Conservation (phyloP, 108 stramenopile genomes). For the Chaetoceros muelleri region DNA sequence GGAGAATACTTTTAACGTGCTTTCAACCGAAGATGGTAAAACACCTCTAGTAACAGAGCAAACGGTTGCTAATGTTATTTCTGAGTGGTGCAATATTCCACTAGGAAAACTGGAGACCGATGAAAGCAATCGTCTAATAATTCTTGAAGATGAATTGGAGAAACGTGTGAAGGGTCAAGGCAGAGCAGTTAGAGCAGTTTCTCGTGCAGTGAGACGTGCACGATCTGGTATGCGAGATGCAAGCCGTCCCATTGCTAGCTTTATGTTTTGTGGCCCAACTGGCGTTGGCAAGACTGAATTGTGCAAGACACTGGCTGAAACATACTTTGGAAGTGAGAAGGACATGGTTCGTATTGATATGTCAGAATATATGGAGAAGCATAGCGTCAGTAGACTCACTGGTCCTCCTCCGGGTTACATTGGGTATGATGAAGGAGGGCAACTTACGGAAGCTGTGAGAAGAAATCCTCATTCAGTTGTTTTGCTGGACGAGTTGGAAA, state of each 20-base stretch:
- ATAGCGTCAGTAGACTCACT: conserved; percentile 76
- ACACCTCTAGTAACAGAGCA: conserved; percentile 55
- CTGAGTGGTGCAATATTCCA: conserved; percentile 59
- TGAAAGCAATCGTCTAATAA: conserved; percentile 73
- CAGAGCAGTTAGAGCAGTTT: conserved; percentile 68
- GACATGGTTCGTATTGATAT: conserved; percentile 91
- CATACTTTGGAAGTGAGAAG: conserved; percentile 80
- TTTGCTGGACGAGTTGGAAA: conserved; percentile 94
- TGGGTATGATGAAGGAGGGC: conserved; percentile 93
- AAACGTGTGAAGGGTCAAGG: conserved; percentile 82
- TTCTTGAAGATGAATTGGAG: conserved; percentile 55
- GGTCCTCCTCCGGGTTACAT: conserved; percentile 92
- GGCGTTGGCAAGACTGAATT: conserved; percentile 86
- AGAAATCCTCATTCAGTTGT: conserved; percentile 69
- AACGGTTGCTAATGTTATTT: conserved; percentile 43
- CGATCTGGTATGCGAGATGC: conserved; percentile 75
- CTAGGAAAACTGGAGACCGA: conserved; percentile 66
- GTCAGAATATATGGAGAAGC: conserved; percentile 87
- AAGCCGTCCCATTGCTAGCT: conserved; percentile 70
- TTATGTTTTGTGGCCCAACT: conserved; percentile 89
- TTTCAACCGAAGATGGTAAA: conserved; percentile 39
- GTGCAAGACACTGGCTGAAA: conserved; percentile 82
- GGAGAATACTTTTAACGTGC: conserved; percentile 33
- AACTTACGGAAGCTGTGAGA: conserved; percentile 92
- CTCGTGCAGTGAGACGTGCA: conserved; percentile 72